Evolutionary conservation across 2,329 filamentous ascomycete species (phyloP).

Genomic region (Coniochaeta sp.): DNA sequence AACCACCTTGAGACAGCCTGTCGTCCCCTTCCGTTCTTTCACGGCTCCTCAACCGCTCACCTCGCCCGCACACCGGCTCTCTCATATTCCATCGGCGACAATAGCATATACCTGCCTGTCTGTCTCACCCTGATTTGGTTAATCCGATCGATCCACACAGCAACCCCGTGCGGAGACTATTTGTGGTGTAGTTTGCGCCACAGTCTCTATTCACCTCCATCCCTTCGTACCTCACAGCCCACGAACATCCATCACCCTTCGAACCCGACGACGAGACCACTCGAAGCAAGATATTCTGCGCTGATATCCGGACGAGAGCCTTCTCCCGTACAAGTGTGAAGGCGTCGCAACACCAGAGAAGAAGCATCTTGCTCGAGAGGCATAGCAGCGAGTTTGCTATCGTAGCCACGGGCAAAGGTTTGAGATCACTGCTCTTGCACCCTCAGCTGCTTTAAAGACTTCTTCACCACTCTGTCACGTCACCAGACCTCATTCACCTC

Average conservation of each 20-base stretch:
- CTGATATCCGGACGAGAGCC: not conserved
- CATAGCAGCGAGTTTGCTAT: not conserved
- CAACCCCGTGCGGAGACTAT: not conserved
- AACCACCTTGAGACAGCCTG: not conserved
- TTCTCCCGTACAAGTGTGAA: not conserved
- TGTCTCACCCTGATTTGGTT: not conserved
- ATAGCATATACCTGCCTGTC: not conserved
- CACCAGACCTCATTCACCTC: slow-evolving; percentile 9
- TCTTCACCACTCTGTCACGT: slow-evolving; percentile 20
- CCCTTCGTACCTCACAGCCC: not conserved
- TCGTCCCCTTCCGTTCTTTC: not conserved
- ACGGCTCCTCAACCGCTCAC: slow-evolving; percentile 4
- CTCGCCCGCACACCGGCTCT: not conserved
- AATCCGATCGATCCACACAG: not conserved
- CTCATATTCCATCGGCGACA: not conserved
- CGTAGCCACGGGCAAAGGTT: slow-evolving; percentile 24
- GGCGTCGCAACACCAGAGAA: not conserved
- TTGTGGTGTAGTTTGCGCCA: not conserved
- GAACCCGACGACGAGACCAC: not conserved
- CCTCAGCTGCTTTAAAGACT: slow-evolving; percentile 14
- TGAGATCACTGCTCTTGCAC: slow-evolving; percentile 24
- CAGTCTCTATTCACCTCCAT: not conserved
- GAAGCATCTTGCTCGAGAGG: not conserved
- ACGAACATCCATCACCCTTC: not conserved
- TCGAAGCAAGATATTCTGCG: not conserved